phyloP scores from a whole-genome alignment of 2,329 filamentous ascomycete genomes.

The Aplosporella prunicola region DNA sequence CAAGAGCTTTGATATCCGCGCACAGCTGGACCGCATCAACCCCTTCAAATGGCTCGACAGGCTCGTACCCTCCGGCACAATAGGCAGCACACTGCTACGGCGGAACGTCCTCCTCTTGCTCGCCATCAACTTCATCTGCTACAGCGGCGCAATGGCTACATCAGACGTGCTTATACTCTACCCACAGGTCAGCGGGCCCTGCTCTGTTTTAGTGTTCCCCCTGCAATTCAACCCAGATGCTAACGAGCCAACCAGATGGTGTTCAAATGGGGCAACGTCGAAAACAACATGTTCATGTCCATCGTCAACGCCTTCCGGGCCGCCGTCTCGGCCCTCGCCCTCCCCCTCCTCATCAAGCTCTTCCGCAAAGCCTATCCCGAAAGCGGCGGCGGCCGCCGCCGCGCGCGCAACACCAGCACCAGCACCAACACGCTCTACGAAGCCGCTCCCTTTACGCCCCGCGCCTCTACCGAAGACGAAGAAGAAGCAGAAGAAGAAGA shows the following conservation, averaged over 20 bases:
- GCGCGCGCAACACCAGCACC: neutral
- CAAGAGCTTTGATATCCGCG: neutral
- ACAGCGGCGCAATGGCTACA: slow-evolving; percentile 10
- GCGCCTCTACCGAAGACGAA: no score
- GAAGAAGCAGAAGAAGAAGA: no score
- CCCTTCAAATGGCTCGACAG: slow-evolving; percentile 8
- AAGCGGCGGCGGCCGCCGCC: neutral
- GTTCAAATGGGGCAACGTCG: slow-evolving; percentile 13
- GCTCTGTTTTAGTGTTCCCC: neutral
- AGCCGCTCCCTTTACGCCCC: no score
- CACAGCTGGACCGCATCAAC: slow-evolving; percentile 5
- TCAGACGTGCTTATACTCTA: slow-evolving; percentile 12
- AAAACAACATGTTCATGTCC: slow-evolving; percentile 14
- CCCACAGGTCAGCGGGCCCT: slow-evolving; percentile 5
- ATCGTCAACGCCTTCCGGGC: slow-evolving; percentile 13
- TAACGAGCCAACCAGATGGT: slow-evolving; percentile 5
- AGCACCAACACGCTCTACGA: neutral
- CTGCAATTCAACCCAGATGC: neutral
- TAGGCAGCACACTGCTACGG: neutral
- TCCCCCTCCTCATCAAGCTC: slow-evolving; percentile 12
- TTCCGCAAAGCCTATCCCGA: slow-evolving; percentile 6
- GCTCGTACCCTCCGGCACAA: slow-evolving; percentile 4
- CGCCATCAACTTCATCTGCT: slow-evolving; percentile 12
- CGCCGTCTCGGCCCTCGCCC: slow-evolving; percentile 11
- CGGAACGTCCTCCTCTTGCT: slow-evolving; percentile 12